phyloP scores from a whole-genome alignment of 805 yeast genomes.

The Cyberlindnera mrakii region DNA sequence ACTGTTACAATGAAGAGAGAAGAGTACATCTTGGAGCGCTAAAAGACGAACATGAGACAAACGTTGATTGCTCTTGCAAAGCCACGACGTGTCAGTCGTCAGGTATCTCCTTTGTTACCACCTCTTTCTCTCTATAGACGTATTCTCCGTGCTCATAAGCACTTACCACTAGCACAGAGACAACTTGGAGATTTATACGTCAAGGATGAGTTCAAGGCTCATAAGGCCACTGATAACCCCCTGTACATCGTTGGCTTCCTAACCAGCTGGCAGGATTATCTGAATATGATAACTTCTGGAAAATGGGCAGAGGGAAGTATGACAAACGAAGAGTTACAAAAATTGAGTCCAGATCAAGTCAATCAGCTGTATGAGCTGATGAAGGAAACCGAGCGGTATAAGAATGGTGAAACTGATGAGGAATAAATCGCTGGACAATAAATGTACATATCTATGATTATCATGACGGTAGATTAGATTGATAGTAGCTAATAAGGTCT shows the following conservation, averaged over 20 bases:
- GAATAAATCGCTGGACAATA: neutral
- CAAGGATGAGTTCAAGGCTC: slow-evolving; percentile 82
- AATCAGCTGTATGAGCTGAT: slow-evolving; percentile 77
- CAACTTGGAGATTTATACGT: slow-evolving; percentile 87
- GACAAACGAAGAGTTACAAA: slow-evolving; percentile 60
- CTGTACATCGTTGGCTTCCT: slow-evolving; percentile 89
- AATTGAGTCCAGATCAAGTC: slow-evolving; percentile 84
- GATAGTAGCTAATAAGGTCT: slow-evolving; percentile 58
- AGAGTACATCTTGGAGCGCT: too few relatives aligned
- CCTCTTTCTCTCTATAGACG: slow-evolving; percentile 75
- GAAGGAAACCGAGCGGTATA: slow-evolving; percentile 49
- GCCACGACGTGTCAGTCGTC: slow-evolving; percentile 3
- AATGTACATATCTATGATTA: neutral
- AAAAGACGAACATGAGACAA: neutral
- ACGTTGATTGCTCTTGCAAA: neutral
- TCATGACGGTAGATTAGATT: neutral
- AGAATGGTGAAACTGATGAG: slow-evolving; percentile 11
- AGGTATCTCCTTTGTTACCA: slow-evolving; percentile 56
- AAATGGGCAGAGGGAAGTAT: slow-evolving; percentile 61
- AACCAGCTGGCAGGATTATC: slow-evolving; percentile 89
- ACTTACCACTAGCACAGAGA: slow-evolving; percentile 62
- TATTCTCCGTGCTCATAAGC: slow-evolving; percentile 75
- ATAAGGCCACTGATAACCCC: slow-evolving; percentile 78
- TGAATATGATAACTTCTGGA: slow-evolving; percentile 51
- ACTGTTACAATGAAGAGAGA: too few relatives aligned